Conservation (phyloP, 306 rosid genomes). For the Cucumis cinereus region DNA sequence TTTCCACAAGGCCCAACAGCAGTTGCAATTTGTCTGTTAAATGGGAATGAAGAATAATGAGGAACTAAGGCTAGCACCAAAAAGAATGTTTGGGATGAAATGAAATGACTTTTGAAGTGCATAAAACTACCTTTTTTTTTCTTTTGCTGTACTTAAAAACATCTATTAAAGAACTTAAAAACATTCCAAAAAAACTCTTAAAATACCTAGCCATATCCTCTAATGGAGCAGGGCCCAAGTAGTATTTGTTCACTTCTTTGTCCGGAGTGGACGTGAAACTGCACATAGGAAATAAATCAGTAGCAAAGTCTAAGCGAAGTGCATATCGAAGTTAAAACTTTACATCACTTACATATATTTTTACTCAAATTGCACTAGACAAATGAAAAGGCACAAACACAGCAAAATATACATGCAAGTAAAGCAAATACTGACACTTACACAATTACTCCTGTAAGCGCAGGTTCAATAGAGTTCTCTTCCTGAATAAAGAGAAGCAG, state of each 20-base stretch:
- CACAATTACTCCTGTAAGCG: slow-evolving; percentile 14
- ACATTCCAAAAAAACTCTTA: not conserved
- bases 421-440: not conserved
- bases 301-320: not conserved
- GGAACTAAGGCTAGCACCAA: not conserved
- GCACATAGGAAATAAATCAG: not conserved
- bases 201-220: slow-evolving; percentile 84
- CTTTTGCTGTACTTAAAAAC: no score
- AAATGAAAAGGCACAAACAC: not conserved
- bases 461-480: slow-evolving; percentile 3
- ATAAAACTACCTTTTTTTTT: no score
- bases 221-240: slow-evolving; percentile 88
- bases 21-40: slow-evolving; percentile 83
- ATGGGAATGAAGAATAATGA: not conserved
- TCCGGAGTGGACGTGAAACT: slow-evolving; percentile 97
- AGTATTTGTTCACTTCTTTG: slow-evolving; percentile 71
- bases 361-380: not conserved
- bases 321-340: not conserved
- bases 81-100: not conserved
- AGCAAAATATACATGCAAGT: not conserved
- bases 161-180: no score
- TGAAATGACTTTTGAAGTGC: no score
- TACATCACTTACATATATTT: not conserved
- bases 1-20: slow-evolving; percentile 91
- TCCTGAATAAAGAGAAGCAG: not conserved